Percentiles rank a stretch among this genome's conserved stretches.
phyloP scores from a whole-genome alignment of 2,329 filamentous ascomycete species.

The Nigrospora sphaerica region DNA sequence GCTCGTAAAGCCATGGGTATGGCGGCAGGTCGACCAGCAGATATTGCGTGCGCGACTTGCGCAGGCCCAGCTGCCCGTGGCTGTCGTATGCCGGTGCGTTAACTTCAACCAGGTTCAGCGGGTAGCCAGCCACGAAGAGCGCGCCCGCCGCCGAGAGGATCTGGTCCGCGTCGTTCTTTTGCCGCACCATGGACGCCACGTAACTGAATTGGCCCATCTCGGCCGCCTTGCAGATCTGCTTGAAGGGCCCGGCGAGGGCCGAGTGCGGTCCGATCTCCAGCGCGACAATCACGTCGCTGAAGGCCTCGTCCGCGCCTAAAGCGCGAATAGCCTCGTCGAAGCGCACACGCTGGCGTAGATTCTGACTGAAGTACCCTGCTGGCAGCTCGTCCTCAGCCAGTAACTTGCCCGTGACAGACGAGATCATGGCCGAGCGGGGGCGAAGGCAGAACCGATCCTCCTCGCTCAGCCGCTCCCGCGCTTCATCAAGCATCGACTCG shows the following conservation, averaged over 20 bases:
- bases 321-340: too few species aligned
- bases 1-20: slow-evolving; percentile 16
- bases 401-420: too few species aligned
- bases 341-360: too few species aligned
- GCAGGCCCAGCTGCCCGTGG: background rate
- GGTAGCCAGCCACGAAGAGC: slow-evolving; percentile 10
- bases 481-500: slow-evolving; percentile 29
- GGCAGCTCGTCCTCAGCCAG: too few species aligned
- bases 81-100: background rate
- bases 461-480: background rate
- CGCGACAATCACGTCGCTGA: slow-evolving; percentile 10
- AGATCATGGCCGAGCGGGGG: too few species aligned
- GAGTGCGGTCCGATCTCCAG: slow-evolving; percentile 20
- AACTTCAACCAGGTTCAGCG: slow-evolving; percentile 1
- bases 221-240: slow-evolving; percentile 17
- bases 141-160: slow-evolving; percentile 9
- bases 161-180: slow-evolving; percentile 8
- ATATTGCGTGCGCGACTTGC: background rate
- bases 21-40: slow-evolving; percentile 8
- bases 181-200: slow-evolving; percentile 9
- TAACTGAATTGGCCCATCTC: slow-evolving; percentile 6
- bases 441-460: background rate
- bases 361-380: too few species aligned
- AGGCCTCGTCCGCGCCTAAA: background rate
- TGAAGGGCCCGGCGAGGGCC: slow-evolving; percentile 17